Percentiles rank a stretch among this genome's conserved stretches.
Conservation (phyloP, 495 filamentous ascomycete genomes). For the Venustampulla echinocandica region DNA sequence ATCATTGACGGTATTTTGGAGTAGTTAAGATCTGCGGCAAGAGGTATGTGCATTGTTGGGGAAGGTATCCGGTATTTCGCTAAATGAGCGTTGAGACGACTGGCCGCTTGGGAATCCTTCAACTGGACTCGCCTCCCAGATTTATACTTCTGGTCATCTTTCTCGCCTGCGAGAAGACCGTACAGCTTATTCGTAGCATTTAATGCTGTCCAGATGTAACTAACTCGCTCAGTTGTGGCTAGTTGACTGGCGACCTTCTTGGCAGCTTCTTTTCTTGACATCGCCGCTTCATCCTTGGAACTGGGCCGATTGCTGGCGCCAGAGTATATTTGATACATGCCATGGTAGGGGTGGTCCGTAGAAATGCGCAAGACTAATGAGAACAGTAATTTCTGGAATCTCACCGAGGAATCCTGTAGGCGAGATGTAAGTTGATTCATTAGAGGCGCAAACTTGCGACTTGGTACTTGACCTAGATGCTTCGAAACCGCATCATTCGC, state of each 20-base stretch:
- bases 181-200: conserved; percentile 67
- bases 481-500: conserved; percentile 69
- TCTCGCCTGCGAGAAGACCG: conserved; percentile 60
- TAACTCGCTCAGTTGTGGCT: conserved; percentile 31
- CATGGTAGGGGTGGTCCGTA: conserved; percentile 86
- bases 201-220: conserved; percentile 55
- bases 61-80: conserved; percentile 64
- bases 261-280: conserved; percentile 65
- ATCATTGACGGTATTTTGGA: conserved; percentile 59
- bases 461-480: conserved; percentile 65
- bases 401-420: conserved; percentile 54
- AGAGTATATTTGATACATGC: conserved; percentile 91
- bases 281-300: conserved; percentile 60
- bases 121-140: conserved; percentile 55
- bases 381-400: conserved; percentile 68
- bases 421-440: conserved; percentile 96
- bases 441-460: conserved; percentile 80
- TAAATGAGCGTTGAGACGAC: conserved; percentile 46
- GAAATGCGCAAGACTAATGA: conserved; percentile 72
- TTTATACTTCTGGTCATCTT: conserved; percentile 48
- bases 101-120: conserved; percentile 48
- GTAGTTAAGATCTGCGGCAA: conserved; percentile 69
- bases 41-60: conserved; percentile 75
- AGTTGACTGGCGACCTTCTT: conserved; percentile 53
- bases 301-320: conserved; percentile 55